Conservation (phyloP, 768 basidiomycete genomes). For the Russula griseocarnosa region DNA sequence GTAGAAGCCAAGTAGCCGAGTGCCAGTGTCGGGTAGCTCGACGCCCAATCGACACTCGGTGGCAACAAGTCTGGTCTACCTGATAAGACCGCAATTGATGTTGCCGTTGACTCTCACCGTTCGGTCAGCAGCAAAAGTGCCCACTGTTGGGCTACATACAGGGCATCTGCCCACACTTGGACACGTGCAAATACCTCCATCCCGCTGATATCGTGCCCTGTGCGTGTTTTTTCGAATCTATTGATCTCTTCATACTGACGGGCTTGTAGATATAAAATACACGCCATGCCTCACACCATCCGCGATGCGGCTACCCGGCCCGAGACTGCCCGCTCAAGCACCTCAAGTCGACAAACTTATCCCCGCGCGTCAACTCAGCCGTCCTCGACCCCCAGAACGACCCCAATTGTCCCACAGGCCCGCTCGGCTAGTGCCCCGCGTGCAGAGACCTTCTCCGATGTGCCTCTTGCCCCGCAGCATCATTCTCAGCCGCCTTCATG, state of each 20-base stretch:
- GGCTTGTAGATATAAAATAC: constrained; percentile 14
- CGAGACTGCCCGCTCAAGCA: constrained; percentile 13
- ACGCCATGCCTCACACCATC: constrained; percentile 19
- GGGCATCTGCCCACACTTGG: constrained; percentile 11
- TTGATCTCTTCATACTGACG: not conserved
- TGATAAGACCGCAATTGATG: not conserved
- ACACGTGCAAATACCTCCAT: constrained; percentile 9
- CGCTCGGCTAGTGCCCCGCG: not conserved
- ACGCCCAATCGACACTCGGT: constrained; percentile 12
- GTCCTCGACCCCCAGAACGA: no score
- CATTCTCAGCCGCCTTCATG: not conserved
- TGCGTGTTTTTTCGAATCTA: not conserved
- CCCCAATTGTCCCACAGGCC: not conserved
- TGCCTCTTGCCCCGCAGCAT: not conserved
- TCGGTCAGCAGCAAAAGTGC: constrained; percentile 11
- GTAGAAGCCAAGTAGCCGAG: no score
- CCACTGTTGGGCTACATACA: constrained; percentile 22
- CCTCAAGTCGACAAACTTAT: constrained; percentile 10
- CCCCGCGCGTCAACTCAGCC: not conserved
- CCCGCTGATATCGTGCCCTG: constrained; percentile 1
- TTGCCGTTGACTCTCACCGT: not conserved
- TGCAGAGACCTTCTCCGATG: not conserved
- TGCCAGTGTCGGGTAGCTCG: constrained; percentile 14
- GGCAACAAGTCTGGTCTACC: not conserved
- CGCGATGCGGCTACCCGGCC: constrained; percentile 14